Percentiles rank a stretch among this genome's conserved stretches.
phyloP scores from a whole-genome alignment of 192 early-diverging fungal genomes.

The Backusella tarrabulga region DNA sequence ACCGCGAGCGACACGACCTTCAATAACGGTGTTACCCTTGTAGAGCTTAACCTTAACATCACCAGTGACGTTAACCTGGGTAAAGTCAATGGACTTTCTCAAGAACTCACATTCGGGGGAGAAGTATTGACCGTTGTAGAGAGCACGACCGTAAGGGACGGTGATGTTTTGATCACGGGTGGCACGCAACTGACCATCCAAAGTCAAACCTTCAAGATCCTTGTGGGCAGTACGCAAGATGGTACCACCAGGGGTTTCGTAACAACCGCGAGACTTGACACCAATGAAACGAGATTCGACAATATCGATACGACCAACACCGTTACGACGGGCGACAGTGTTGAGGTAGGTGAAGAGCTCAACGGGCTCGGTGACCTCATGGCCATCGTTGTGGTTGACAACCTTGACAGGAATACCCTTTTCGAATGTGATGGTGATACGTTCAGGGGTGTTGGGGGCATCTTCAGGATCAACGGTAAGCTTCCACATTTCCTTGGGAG shows the following conservation, averaged over 20 bases:
- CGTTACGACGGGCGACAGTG: slow-evolving; percentile 92
- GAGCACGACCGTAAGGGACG: slow-evolving; percentile 64
- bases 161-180: slow-evolving; percentile 92
- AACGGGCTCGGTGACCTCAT: slow-evolving; percentile 66
- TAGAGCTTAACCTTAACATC: slow-evolving; percentile 93
- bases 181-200: slow-evolving; percentile 95
- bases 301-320: slow-evolving; percentile 98
- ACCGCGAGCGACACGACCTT: slow-evolving; percentile 79
- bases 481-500: slow-evolving; percentile 99
- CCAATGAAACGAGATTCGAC: slow-evolving; percentile 99
- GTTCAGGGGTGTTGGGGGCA: slow-evolving; percentile 94
- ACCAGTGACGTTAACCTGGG: slow-evolving; percentile 88
- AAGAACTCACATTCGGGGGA: slow-evolving; percentile 94
- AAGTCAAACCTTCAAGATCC: slow-evolving; percentile 91
- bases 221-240: slow-evolving; percentile 93
- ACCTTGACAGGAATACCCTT: slow-evolving; percentile 88
- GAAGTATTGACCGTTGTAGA: slow-evolving; percentile 98
- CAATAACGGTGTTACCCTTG: slow-evolving; percentile 90
- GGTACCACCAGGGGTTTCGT: slow-evolving; percentile 98
- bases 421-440: slow-evolving; percentile 88
- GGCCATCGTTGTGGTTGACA: slow-evolving; percentile 75
- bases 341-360: slow-evolving; percentile 96
- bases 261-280: slow-evolving; percentile 98
- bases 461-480: slow-evolving; percentile 96
- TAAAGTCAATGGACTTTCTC: slow-evolving; percentile 74